These are phyloP conservation scores for Apophysomyces ossiformis DNA, from an alignment of 371 early-diverging fungal genomes.

Conservation along the genomic window DNA sequence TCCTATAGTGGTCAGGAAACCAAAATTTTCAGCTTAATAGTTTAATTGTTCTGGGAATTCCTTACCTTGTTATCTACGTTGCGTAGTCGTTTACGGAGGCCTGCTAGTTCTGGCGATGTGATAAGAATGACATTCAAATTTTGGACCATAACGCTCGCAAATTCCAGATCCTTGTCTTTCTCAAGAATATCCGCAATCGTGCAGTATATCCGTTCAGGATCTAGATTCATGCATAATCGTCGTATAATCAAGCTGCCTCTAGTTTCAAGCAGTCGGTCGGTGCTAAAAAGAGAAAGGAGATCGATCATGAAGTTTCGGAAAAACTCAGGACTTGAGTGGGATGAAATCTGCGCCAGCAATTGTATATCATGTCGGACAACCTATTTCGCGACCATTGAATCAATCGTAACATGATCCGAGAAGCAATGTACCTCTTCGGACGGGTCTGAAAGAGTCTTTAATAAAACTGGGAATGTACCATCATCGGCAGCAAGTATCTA, in stretches of 20 bases:
- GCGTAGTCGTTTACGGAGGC: constrained; percentile 73
- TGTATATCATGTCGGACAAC: constrained; percentile 87
- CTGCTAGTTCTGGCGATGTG: constrained; percentile 87
- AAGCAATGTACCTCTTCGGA: constrained; percentile 74
- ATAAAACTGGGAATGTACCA: constrained; percentile 78
- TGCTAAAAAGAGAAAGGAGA: constrained; percentile 83
- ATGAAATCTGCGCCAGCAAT: constrained; percentile 91
- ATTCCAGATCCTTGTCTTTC: constrained; percentile 83
- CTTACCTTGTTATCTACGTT: constrained; percentile 66
- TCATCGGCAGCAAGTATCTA: constrained; percentile 77
- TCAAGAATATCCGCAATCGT: constrained; percentile 84
- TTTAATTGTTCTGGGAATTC: neutral
- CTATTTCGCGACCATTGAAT: constrained; percentile 19
- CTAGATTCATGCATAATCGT: constrained; percentile 83
- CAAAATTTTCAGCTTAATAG: neutral
- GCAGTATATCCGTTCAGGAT: constrained; percentile 86
- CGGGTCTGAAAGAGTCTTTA: constrained; percentile 85
- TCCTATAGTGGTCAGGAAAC: constrained; percentile 29
- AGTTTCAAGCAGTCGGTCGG: constrained; percentile 84
- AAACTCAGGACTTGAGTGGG: constrained; percentile 77
- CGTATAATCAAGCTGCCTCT: constrained; percentile 88
- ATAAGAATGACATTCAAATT: constrained; percentile 90
- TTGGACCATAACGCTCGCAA: constrained; percentile 92
- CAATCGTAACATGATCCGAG: neutral
- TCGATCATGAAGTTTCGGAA: constrained; percentile 80